Percentiles rank a stretch among this genome's conserved stretches.
Conservation (phyloP, 1,284 basidiomycete genomes). For the Ustilago lituana region DNA sequence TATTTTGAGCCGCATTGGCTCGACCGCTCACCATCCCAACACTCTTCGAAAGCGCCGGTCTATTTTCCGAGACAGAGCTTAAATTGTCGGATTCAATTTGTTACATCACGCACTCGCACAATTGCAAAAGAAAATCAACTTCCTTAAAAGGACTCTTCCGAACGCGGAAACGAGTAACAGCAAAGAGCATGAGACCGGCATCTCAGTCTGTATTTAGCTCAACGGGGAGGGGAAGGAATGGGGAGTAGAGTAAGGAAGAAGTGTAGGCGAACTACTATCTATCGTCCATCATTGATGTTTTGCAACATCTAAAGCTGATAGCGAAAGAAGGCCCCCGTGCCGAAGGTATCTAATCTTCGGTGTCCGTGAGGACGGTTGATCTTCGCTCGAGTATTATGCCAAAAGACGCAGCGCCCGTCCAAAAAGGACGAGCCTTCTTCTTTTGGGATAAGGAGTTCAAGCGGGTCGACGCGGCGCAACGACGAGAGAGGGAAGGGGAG, state of each 20-base stretch:
- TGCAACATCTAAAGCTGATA: conserved; percentile 47
- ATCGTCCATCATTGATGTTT: conserved; percentile 54
- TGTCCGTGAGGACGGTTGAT: conserved; percentile 44
- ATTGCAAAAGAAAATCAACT: not conserved
- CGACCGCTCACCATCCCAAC: too few species aligned
- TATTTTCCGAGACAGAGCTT: too few species aligned
- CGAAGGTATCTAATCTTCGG: conserved; percentile 50
- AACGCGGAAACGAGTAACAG: not conserved
- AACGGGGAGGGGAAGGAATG: not conserved
- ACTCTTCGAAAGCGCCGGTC: conserved; percentile 2
- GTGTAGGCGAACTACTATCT: conserved; percentile 55
- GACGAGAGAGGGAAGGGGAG: not conserved
- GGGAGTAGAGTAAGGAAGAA: not conserved
- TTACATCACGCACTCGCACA: conserved; percentile 1
- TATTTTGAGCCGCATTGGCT: not conserved
- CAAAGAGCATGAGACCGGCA: not conserved
- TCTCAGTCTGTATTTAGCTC: too few species aligned
- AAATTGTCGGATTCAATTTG: not conserved
- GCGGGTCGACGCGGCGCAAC: conserved; percentile 19
- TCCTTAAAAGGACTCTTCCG: not conserved
- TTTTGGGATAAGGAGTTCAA: conserved; percentile 55
- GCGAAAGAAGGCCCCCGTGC: conserved; percentile 52
- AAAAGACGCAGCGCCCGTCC: conserved; percentile 35
- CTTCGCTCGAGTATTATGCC: conserved; percentile 55
- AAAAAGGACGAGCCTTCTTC: conserved; percentile 31